Base-by-base conservation (phyloP, 2,329 filamentous ascomycete species). In the Cyphellophora europaea region DNA sequence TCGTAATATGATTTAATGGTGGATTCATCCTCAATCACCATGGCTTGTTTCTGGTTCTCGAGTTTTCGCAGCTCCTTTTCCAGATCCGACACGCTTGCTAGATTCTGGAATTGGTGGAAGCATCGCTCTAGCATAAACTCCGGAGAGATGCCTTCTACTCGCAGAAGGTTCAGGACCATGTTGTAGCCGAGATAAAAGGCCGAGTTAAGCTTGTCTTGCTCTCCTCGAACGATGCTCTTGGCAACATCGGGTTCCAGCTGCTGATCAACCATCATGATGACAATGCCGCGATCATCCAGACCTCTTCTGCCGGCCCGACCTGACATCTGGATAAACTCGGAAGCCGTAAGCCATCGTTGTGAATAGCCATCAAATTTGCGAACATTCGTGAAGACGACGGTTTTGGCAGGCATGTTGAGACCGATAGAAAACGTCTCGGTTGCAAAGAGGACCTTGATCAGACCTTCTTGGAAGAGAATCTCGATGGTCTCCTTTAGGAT, bases 261-360 rank as follows among this genome's bases (percentile, higher is more conserved):
- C 58, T 93, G 84, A 53, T 93, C 82, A 43, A 98, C 83, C 89
- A 98, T 96, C 86, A 98, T 96, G 57, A 98, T 96, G 49, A 98
- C 91, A 49, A 96, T 93, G 72, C 91, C 91, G 47, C 91, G 82
- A 43, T 95, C 88, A 65, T 98, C 91, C 36, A 98, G 81, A 62
- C 91, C 91, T 76, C 91, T 80, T 72, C 91, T 84, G 55, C 91
- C 91, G 40, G 91, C 91, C 61, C 91, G 84, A 42, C 91, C 91
- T 35, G 91, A 94, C 91, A 98, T 98, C 57, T 98, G 91, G 34
- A 98, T 85, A 59, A 96, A 98, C 53, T 98, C 91, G 8, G 86
- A 94, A 2, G 87, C 86, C 0, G 88, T 95, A 13, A 96, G 73
- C 61, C 88, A 93, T 44, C 89, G 75, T 49, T 77, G 74, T 40